Evolutionary conservation across 768 basidiomycete genomes (phyloP), one percentile per base, ranked within the genome.

Genomic region (Auriscalpium orientale): DNA sequence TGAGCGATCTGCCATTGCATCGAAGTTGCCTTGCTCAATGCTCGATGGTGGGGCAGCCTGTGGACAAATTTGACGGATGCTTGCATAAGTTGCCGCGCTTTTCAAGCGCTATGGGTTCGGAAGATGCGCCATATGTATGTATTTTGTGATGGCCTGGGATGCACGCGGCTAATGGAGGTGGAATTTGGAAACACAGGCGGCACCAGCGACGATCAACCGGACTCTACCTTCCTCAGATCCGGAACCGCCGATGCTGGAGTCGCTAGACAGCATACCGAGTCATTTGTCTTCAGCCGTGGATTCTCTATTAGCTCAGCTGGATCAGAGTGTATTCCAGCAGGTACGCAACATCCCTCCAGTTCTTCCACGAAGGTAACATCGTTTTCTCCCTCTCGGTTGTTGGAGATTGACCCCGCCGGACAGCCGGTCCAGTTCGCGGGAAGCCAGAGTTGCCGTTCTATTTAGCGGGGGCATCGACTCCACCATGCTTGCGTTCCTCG

Each of bases 381-480:
- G 4, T 28, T 28, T 5, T 28, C 5, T 28, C 28, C 5, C 7
- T 28, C 28, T 28, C 7, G 28, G 28, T 5, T 28, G 28, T 28
- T 28, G 28, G 1, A 28, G 7, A 28, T 5, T 28, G 28, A 28
- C 4, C 28, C 4, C 28, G 7, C 28, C 28, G 28, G 28, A 36
- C 49, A 16, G 8, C 11, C 7, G 15, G 50, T 71, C 71, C 15
- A 60, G 57, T n/a, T n/a, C n/a, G n/a, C n/a, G n/a, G 12, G 57
- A 56, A 3, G 54, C 64, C 51, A 74, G 86, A 51, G 75, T 97
- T 3, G 93, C 88, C 2, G 77, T 99, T 9, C 78, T 99, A 9
- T 99, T 98, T 69, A 95, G 92, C 38, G 97, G 97, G 34, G 97
- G 97, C 0, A 91, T 99, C 46, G 97, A 99, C 67, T 98, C 87